A percentile compares a stretch with the other conserved stretches of the same genome.
Evolutionary conservation across 75 land plant species (phyloP).

Genomic region (Pinus taeda): DNA sequence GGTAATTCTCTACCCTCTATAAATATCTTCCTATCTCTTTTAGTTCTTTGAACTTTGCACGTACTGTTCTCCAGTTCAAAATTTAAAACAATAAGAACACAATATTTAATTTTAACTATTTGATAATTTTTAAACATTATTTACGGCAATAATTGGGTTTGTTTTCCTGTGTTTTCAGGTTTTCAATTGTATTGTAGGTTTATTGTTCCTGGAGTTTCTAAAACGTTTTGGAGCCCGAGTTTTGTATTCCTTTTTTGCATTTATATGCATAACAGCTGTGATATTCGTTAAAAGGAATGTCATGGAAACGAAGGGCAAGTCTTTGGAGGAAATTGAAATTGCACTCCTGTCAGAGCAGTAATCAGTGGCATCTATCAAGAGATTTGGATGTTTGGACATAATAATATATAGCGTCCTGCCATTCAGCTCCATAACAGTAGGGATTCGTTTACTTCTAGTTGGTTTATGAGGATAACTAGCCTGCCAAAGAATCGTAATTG

Average conservation of each 20-base stretch:
- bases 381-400: neutral
- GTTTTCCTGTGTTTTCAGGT: conserved; percentile 47
- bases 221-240: conserved; percentile 62
- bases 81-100: neutral
- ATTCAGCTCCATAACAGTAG: neutral
- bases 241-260: conserved; percentile 65
- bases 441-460: neutral
- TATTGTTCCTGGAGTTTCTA: conserved; percentile 70
- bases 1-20: conserved; percentile 42
- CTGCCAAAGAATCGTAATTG: neutral
- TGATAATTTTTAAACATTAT: neutral
- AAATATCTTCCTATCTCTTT: neutral
- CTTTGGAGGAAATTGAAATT: conserved; percentile 89
- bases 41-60: neutral
- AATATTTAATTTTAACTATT: neutral
- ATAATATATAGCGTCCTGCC: neutral
- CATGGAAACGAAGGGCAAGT: conserved; percentile 84
- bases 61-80: neutral
- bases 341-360: conserved; percentile 34
- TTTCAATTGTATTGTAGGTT: conserved; percentile 85
- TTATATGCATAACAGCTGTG: conserved; percentile 66
- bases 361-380: neutral
- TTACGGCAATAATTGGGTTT: neutral
- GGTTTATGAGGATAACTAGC: too few relatives aligned
- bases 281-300: conserved; percentile 72